Evolutionary conservation across 371 early-diverging fungal genomes (phyloP).

Genomic region (Circinella umbellata): DNA sequence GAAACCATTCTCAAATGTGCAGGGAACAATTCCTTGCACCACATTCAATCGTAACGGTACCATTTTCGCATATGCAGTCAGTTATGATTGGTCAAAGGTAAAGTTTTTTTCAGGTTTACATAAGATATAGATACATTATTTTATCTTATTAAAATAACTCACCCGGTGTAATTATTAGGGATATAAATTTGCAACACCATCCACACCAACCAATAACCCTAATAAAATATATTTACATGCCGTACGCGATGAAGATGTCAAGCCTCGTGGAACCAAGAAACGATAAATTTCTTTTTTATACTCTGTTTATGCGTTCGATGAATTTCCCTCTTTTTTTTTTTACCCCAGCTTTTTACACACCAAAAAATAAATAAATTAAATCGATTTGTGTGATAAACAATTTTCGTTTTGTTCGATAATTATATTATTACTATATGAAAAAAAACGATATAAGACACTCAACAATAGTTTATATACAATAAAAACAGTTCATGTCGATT

Average conservation of each 20-base stretch:
- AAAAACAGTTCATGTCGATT: too few relatives aligned
- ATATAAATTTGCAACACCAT: conserved; percentile 54
- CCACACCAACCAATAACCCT: conserved; percentile 56
- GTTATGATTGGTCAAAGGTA: conserved; percentile 98
- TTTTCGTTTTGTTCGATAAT: too few relatives aligned
- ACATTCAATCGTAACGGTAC: conserved; percentile 88
- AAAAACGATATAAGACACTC: too few relatives aligned
- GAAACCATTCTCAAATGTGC: conserved; percentile 67
- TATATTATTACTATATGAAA: too few relatives aligned
- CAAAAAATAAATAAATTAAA: too few relatives aligned
- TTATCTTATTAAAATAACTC: not conserved
- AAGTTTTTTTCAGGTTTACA: not conserved
- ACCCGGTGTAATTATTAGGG: conserved; percentile 33
- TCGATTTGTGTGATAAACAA: too few relatives aligned
- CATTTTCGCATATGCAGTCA: conserved; percentile 92
- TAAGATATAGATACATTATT: too few relatives aligned
- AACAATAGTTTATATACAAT: too few relatives aligned
- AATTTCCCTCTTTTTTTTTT: too few relatives aligned
- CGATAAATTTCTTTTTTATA: conserved; percentile 35
- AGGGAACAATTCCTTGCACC: conserved; percentile 76
- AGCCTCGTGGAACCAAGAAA: conserved; percentile 67
- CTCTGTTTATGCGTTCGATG: too few relatives aligned
- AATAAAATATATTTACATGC: conserved; percentile 78
- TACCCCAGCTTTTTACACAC: too few relatives aligned
- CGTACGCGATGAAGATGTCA: conserved; percentile 80